phyloP scores from a whole-genome alignment of 2,329 filamentous ascomycete species.

The Fusarium multiceps region DNA sequence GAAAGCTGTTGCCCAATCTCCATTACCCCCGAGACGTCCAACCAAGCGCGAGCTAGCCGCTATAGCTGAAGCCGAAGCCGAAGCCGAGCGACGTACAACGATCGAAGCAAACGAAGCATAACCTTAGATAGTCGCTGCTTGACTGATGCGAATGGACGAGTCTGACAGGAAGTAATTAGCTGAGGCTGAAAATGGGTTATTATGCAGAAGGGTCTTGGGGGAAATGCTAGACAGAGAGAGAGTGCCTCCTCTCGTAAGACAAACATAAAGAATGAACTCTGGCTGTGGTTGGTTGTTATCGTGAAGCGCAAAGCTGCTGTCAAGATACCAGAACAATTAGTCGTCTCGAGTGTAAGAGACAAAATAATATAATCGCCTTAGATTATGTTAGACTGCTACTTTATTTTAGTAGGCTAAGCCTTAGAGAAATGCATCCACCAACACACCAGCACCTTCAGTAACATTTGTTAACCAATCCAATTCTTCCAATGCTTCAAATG shows the following conservation, averaged over 20 bases:
- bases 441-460: no score
- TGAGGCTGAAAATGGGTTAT: not conserved
- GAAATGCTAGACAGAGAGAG: not conserved
- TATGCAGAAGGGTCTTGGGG: not conserved
- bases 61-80: not conserved
- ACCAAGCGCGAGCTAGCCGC: not conserved
- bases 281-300: not conserved
- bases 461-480: no score
- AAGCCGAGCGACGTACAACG: not conserved
- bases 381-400: no score
- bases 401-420: no score
- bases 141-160: not conserved
- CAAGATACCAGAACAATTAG: no score
- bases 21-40: not conserved
- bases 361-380: no score
- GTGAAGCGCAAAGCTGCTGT: not conserved
- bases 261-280: not conserved
- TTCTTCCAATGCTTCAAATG: no score
- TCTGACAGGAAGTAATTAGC: not conserved
- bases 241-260: not conserved
- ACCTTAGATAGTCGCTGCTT: not conserved
- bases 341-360: no score
- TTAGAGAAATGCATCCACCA: no score
- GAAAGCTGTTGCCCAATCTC: conserved; percentile 12
- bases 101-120: not conserved